Evolutionary conservation across 2,329 filamentous ascomycete genomes (phyloP).

Genomic region (Tolypocladium pustulatum): DNA sequence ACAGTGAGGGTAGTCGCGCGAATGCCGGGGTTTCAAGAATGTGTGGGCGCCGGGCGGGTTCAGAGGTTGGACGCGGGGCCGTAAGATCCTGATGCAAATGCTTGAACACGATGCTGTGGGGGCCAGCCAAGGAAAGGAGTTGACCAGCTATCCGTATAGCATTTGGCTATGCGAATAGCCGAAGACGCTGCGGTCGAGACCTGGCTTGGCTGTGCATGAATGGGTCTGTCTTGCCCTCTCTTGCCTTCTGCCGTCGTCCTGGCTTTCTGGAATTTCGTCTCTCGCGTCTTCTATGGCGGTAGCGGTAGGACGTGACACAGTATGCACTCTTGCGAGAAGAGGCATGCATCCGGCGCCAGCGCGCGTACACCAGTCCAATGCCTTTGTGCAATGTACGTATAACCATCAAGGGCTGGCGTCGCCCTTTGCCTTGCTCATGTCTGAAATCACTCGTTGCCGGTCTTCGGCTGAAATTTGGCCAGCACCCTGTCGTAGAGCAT

Average conservation of each 20-base stretch:
- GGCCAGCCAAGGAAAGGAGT: background rate
- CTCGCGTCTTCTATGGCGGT: background rate
- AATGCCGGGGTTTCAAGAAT: background rate
- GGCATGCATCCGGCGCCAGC: background rate
- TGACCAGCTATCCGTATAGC: too few relatives aligned
- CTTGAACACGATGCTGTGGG: background rate
- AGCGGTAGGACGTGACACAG: background rate
- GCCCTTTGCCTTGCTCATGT: background rate
- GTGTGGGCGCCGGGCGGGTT: background rate
- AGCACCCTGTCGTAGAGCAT: slow-evolving; percentile 58
- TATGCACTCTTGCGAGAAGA: background rate
- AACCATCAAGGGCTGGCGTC: background rate
- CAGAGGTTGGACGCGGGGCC: background rate
- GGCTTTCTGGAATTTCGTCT: background rate
- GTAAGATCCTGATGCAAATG: background rate
- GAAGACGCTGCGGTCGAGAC: background rate
- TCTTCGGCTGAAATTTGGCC: slow-evolving; percentile 42
- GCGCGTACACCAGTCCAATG: background rate
- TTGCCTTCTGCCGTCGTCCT: too few relatives aligned
- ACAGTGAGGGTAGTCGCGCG: background rate
- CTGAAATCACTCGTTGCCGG: slow-evolving; percentile 14
- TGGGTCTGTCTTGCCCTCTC: background rate
- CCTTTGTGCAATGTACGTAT: background rate
- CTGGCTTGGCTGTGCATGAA: background rate
- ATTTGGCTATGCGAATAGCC: background rate